Conservation (phyloP, 495 filamentous ascomycete species). For the Cudoniella acicularis region DNA sequence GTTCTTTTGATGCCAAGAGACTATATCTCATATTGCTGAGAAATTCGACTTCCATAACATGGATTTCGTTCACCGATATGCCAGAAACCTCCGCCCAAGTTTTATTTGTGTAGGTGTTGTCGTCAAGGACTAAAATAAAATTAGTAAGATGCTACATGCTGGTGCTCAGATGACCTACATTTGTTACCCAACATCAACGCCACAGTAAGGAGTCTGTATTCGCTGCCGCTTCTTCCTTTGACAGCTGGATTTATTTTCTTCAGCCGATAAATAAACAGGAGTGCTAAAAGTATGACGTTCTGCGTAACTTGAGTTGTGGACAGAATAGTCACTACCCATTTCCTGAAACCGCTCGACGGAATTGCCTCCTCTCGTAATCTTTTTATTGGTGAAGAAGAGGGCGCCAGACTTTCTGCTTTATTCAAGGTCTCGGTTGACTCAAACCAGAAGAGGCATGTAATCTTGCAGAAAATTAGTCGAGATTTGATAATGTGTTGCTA, state of each 20-base stretch:
- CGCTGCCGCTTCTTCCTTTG: slow-evolving; percentile 87
- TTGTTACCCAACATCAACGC: slow-evolving; percentile 99
- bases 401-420: slow-evolving; percentile 62
- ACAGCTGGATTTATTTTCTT: slow-evolving; percentile 86
- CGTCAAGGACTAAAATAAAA: slow-evolving; percentile 69
- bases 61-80: slow-evolving; percentile 91
- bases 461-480: slow-evolving; percentile 40
- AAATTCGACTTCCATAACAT: slow-evolving; percentile 99
- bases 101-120: slow-evolving; percentile 99
- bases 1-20: slow-evolving; percentile 72
- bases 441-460: slow-evolving; percentile 98
- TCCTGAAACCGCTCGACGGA: slow-evolving; percentile 76
- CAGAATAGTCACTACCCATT: slow-evolving; percentile 89
- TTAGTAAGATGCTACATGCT: slow-evolving; percentile 8
- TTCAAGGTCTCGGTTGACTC: slow-evolving; percentile 77
- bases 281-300: slow-evolving; percentile 87
- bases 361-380: slow-evolving; percentile 66
- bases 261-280: slow-evolving; percentile 90
- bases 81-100: slow-evolving; percentile 99
- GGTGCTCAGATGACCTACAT: slow-evolving; percentile 53
- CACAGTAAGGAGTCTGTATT: slow-evolving; percentile 92
- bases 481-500: background rate
- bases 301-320: slow-evolving; percentile 95
- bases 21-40: slow-evolving; percentile 98
- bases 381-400: slow-evolving; percentile 41